Base-by-base conservation (phyloP, 106 monocot genomes). In the Agapanthus africanus region DNA sequence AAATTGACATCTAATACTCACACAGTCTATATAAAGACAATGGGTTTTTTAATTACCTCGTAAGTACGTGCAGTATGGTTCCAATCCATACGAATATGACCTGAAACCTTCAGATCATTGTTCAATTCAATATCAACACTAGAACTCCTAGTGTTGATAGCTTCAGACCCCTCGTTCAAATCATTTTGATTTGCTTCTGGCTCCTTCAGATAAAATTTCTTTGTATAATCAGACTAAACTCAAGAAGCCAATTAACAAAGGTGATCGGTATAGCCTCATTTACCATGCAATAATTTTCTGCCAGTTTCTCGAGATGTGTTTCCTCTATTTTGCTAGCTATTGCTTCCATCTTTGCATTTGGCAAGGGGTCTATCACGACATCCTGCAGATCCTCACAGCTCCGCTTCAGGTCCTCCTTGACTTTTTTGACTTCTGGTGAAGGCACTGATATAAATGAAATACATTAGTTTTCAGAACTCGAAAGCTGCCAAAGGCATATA, bases 21-120 rank as follows among this genome's bases (percentile, higher is more conserved):
- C n/a, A n/a, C n/a, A n/a, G n/a, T n/a, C 10, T 27, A 4, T 30
- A 7, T 57, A 57, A 57, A 30, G n/a, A 19, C 18, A 30, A 31
- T 30, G 16, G 27, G 31, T n/a, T 37, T 0, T 52, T 49, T 16
- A 63, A 56, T 46, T 40, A 87, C 87, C 87, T 83, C 72, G 69
- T 38, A 73, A 65, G 83, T 77, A 49, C 19, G 74, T 11, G 83
- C 83, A 19, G 83, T 83, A 50, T 79, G 80, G 80, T 80, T 83
- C 65, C 83, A 30, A 44, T 80, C 72, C 87, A 87, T 80, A 47
- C 77, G 38, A 59, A 79, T 78, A 31, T 16, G 63, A 23, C 73
- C 19, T 23, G 15, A 23, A n/a, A 0, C 62, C 4, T 42, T n/a
- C 0, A 1, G 35, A 68, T 70, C 50, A 23, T 47, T 65, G 3